Conservation (phyloP, 495 filamentous ascomycete species). For the Amniculicola lignicola region DNA sequence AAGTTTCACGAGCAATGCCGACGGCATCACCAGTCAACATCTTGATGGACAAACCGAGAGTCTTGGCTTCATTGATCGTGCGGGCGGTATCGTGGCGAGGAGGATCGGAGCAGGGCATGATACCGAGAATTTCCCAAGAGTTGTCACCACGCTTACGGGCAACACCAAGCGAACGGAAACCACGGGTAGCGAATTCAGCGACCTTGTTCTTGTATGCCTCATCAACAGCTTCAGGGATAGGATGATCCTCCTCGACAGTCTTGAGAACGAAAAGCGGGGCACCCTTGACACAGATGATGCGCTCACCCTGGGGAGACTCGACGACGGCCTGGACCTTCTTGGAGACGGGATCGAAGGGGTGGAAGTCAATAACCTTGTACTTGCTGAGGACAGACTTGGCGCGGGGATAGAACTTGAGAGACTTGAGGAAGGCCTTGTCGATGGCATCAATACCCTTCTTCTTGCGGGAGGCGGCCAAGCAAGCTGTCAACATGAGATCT, state of each 20-base stretch:
- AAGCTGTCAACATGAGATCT: slow-evolving; percentile 88
- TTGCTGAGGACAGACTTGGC: slow-evolving; percentile 71
- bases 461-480: slow-evolving; percentile 86
- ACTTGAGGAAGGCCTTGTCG: slow-evolving; percentile 89
- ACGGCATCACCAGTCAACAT: slow-evolving; percentile 97
- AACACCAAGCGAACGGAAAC: slow-evolving; percentile 89
- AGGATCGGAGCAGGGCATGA: slow-evolving; percentile 90
- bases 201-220: slow-evolving; percentile 85
- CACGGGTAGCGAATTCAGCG: slow-evolving; percentile 83
- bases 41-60: slow-evolving; percentile 84
- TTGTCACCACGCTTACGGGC: slow-evolving; percentile 75
- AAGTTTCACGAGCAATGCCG: slow-evolving; percentile 88
- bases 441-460: slow-evolving; percentile 94
- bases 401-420: slow-evolving; percentile 71
- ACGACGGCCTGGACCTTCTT: slow-evolving; percentile 89
- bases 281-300: slow-evolving; percentile 85
- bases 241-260: slow-evolving; percentile 77
- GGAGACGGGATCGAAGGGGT: slow-evolving; percentile 88
- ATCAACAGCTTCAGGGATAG: slow-evolving; percentile 68
- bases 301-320: slow-evolving; percentile 74
- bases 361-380: slow-evolving; percentile 77
- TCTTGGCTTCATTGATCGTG: slow-evolving; percentile 85
- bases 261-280: slow-evolving; percentile 80
- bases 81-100: slow-evolving; percentile 87
- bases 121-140: slow-evolving; percentile 86